These are phyloP conservation scores for Megacollybia platyphylla DNA, from an alignment of 1,284 basidiomycete genomes.

Conservation along the genomic window DNA sequence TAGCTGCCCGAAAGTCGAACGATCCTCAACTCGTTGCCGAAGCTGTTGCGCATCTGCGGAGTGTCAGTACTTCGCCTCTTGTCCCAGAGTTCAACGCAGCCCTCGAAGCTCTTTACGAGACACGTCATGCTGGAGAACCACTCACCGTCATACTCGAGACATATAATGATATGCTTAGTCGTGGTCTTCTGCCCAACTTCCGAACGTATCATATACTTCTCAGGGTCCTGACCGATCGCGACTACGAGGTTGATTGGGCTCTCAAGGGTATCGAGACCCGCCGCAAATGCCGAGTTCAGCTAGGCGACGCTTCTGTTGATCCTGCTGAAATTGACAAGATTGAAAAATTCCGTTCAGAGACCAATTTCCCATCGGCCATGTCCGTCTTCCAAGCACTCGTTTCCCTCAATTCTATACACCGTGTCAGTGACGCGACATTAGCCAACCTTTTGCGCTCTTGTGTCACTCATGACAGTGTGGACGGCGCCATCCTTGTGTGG, in stretches of 20 bases:
- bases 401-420: constrained; percentile 15
- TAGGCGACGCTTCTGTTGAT: constrained; percentile 11
- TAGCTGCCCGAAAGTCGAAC: constrained; percentile 11
- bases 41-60: constrained; percentile 16
- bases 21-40: constrained; percentile 14
- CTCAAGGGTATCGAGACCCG: constrained; percentile 25
- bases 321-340: constrained; percentile 23
- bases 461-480: constrained; percentile 43
- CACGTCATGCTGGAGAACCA: neutral
- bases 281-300: constrained; percentile 18
- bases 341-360: constrained; percentile 38
- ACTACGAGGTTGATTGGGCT: constrained; percentile 51
- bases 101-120: neutral
- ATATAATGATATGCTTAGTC: constrained; percentile 69
- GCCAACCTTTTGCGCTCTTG: constrained; percentile 53
- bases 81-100: constrained; percentile 1
- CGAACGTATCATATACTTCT: constrained; percentile 66
- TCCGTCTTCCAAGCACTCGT: constrained; percentile 57
- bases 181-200: constrained; percentile 52
- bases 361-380: constrained; percentile 62
- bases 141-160: constrained; percentile 11
- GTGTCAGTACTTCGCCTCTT: constrained; percentile 11
- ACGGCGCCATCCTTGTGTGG: constrained; percentile 60
- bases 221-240: constrained; percentile 57
- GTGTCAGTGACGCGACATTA: constrained; percentile 33